Evolutionary conservation across 2,329 filamentous ascomycete species (phyloP).

Genomic region (Ascochyta fabae): DNA sequence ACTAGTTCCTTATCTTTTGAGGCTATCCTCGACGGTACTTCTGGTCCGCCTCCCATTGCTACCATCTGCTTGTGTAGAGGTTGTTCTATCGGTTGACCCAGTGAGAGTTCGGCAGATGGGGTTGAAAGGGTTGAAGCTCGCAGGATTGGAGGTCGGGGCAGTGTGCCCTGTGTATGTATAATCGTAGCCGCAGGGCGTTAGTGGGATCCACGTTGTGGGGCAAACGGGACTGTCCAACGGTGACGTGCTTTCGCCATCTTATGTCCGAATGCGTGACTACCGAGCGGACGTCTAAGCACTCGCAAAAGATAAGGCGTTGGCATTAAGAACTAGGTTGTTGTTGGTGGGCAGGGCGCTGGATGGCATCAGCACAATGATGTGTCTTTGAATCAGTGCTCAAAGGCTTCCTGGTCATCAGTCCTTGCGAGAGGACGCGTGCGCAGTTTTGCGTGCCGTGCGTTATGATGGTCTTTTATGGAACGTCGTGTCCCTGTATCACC

Average conservation of each 20-base stretch:
- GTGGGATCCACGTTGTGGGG: slow-evolving; percentile 6
- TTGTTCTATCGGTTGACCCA: background rate
- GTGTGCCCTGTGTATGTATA: background rate
- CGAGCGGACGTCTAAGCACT: slow-evolving; percentile 6
- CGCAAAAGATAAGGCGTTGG: background rate
- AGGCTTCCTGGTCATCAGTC: too few relatives aligned
- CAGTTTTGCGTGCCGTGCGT: too few relatives aligned
- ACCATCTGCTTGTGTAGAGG: slow-evolving; percentile 22
- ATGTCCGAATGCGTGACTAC: slow-evolving; percentile 9
- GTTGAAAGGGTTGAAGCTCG: background rate
- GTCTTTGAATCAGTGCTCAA: too few relatives aligned
- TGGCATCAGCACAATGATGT: too few relatives aligned
- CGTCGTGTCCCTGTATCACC: too few relatives aligned
- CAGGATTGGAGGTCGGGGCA: background rate
- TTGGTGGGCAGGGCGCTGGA: background rate
- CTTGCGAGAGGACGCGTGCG: too few relatives aligned
- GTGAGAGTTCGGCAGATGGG: background rate
- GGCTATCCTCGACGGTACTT: slow-evolving; percentile 34
- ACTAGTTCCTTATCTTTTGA: slow-evolving; percentile 42
- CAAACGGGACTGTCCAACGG: background rate
- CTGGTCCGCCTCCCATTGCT: slow-evolving; percentile 56
- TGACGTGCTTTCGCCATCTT: slow-evolving; percentile 14
- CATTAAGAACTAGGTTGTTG: background rate
- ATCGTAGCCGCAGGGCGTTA: background rate
- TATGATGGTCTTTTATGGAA: too few relatives aligned